Evolutionary conservation across 2,329 filamentous ascomycete species (phyloP).

Genomic region (Aspergillus flavus): DNA sequence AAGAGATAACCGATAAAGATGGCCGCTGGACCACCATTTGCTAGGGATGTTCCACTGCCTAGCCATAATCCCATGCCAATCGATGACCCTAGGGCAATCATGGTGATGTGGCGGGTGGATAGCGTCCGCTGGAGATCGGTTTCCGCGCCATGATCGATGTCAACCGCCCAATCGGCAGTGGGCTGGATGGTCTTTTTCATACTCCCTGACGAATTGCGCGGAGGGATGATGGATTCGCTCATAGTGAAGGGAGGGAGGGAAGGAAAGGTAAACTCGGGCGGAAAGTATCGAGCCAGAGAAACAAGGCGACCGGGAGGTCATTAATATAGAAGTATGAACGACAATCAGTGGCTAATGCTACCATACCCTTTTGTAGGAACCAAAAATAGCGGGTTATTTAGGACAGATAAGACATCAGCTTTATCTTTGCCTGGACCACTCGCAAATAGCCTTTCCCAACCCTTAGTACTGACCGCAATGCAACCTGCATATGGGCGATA

Average conservation of each 20-base stretch:
- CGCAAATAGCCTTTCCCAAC: neutral
- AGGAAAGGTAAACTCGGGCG: neutral
- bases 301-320: neutral
- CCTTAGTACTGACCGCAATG: neutral
- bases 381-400: neutral
- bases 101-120: constrained; percentile 44
- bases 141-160: constrained; percentile 27
- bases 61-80: constrained; percentile 54
- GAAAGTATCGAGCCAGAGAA: neutral
- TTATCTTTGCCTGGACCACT: neutral
- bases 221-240: neutral
- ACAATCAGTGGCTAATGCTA: neutral
- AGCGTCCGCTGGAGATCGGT: constrained; percentile 43
- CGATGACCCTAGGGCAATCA: constrained; percentile 43
- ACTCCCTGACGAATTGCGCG: neutral
- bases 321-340: neutral
- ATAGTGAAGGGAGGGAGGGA: neutral
- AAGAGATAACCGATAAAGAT: constrained; percentile 51
- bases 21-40: constrained; percentile 46
- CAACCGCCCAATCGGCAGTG: neutral
- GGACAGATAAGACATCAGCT: neutral
- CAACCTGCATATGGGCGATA: neutral
- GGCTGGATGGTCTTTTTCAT: constrained; percentile 1
- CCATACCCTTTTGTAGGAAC: neutral
- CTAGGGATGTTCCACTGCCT: constrained; percentile 47